Conservation (phyloP, 768 basidiomycete genomes). For the Leccinum subtestaceum region DNA sequence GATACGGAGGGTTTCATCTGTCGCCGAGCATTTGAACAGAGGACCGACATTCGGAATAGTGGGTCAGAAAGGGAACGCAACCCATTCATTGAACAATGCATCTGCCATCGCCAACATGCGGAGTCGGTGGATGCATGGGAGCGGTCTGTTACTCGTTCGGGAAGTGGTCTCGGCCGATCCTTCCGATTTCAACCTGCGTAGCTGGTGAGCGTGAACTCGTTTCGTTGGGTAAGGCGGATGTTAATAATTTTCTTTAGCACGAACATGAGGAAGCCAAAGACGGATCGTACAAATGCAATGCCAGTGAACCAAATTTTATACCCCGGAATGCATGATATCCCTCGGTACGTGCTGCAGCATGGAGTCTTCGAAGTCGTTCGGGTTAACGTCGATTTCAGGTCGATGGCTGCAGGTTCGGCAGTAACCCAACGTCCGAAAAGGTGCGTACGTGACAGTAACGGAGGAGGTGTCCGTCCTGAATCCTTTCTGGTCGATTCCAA, state of each 20-base stretch:
- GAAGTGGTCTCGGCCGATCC: constrained; percentile 15
- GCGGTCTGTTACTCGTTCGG: constrained; percentile 12
- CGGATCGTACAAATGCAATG: not conserved
- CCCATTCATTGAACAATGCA: constrained; percentile 12
- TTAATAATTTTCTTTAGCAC: constrained; percentile 1
- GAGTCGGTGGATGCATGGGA: constrained; percentile 2
- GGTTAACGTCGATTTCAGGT: not conserved
- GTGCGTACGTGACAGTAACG: constrained; percentile 14
- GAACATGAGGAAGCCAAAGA: not conserved
- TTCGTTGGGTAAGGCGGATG: not conserved
- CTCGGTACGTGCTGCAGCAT: not conserved
- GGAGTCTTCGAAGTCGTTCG: not conserved
- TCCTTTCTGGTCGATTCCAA: not conserved
- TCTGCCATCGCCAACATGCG: constrained; percentile 11
- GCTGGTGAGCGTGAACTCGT: constrained; percentile 3
- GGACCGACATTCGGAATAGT: constrained; percentile 6
- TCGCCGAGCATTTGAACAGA: not conserved
- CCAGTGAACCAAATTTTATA: constrained; percentile 4
- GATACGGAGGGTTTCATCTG: constrained; percentile 10
- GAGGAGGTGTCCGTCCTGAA: not conserved
- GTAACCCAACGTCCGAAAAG: not conserved
- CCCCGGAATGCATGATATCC: constrained; percentile 1
- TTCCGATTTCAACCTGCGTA: constrained; percentile 17
- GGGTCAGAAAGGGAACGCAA: constrained; percentile 17
- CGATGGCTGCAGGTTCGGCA: not conserved